Evolutionary conservation across 2,329 filamentous ascomycete genomes (phyloP), one percentile per base, ranked within the genome.

Genomic region (Orbilia javanica): DNA sequence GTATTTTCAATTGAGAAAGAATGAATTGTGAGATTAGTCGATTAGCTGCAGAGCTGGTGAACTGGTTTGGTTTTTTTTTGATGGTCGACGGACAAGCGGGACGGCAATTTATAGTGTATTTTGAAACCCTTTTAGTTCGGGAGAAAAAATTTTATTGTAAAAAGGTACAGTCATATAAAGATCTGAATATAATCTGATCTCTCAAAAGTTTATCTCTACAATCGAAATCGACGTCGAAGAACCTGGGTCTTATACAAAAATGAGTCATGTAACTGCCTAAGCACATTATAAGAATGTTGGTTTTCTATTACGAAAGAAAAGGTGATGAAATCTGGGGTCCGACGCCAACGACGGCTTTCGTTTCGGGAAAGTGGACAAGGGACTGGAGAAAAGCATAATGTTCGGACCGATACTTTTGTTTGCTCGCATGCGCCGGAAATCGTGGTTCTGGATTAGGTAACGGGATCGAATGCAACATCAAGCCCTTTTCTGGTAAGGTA

Each of bases 241-340:
- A 18, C 15, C 4, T 44, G 4, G 8, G 42, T 18, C 20, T 31
- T 53, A 18, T 57, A 20, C 8, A 15, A 25, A 53, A 25, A 53
- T 71, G 67, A 71, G 53, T 71, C 67, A 71, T 64, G 25, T 4
- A n/a, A n/a, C n/a, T n/a, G n/a, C n/a, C n/a, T n/a, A n/a, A n/a
- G n/a, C n/a, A n/a, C n/a, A n/a, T n/a, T n/a, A n/a, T n/a, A n/a
- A n/a, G n/a, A n/a, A n/a, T 34, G 20, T 15, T 50, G 53, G n/a
- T n/a, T 70, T 70, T 52, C 53, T 62, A 13, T 60, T 42, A 70
- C 18, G 52, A 25, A 34, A n/a, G n/a, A n/a, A n/a, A n/a, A n/a
- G n/a, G n/a, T n/a, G 11, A n/a, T 15, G 22, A 27, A 55, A 34
- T 27, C 13, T 55, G 27, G 52, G 11, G 64, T 42, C 63, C 63